Evolutionary conservation across 176 grass and related monocot species (phyloP).

Genomic region (Oryza glumipatula): DNA sequence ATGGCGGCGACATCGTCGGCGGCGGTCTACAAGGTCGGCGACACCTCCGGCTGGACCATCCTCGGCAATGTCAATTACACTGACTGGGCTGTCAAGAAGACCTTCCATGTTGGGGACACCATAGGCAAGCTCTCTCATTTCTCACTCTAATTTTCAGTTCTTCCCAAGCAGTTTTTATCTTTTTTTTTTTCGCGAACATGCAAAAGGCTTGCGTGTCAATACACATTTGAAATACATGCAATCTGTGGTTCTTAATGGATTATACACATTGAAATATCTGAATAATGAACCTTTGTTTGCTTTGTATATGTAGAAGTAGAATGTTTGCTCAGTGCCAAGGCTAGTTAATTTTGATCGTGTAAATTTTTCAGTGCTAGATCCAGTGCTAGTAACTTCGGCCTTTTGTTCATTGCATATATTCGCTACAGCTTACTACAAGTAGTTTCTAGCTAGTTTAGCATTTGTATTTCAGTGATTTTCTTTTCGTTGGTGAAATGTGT

Average conservation of each 20-base stretch:
- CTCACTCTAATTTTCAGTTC: neutral
- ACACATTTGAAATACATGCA: neutral
- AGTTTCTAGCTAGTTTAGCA: neutral
- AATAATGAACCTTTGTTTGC: neutral
- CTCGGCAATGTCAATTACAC: conserved; percentile 70
- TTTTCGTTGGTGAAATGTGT: neutral
- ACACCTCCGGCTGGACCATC: conserved; percentile 75
- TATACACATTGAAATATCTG: neutral
- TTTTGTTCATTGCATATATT: neutral
- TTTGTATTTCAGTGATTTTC: neutral
- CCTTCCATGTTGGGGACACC: conserved; percentile 56
- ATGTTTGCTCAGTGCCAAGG: neutral
- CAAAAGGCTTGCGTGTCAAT: too few species aligned
- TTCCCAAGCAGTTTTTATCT: neutral
- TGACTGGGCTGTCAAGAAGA: conserved; percentile 59
- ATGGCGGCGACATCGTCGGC: conserved; percentile 53
- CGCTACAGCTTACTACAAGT: neutral
- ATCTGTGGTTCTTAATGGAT: neutral
- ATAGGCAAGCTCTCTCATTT: conserved; percentile 53
- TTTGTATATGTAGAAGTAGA: neutral
- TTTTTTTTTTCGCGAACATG: too few species aligned
- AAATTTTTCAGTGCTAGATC: neutral
- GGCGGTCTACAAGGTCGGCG: conserved; percentile 68
- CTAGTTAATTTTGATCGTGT: neutral
- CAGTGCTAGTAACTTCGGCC: neutral